Base-by-base conservation (phyloP, 768 basidiomycete genomes). In the Panellus pusillus region DNA sequence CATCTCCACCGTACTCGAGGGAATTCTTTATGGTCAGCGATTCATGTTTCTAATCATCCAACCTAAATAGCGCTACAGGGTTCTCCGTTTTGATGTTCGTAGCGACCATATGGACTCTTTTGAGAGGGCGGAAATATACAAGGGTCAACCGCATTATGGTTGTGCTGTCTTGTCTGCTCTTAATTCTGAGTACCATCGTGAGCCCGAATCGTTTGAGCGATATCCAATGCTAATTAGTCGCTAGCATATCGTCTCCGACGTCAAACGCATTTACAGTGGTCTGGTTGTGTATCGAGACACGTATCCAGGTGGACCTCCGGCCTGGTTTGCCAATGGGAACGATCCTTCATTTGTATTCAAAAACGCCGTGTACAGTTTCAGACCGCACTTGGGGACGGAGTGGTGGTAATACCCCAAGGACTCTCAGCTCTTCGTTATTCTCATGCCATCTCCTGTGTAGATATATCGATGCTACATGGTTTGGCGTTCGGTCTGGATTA, bases 41-140 rank as follows among this genome's bases (percentile, higher is more conserved):
- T 36, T 11, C 35, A 1, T 19, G 24, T 17, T 17, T 43, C 36
- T 3, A n/a, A 18, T 14, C 8, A 15, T 24, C 24, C 24, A 2
- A 24, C 24, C 24, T 24, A 2, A 24, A 24, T 6, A 2, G 24
- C 24, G 24, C 15, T n/a, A 17, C 39, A 73, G 72, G 72, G 0
- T 69, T 72, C 50, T 73, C 70, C 5, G 29, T 71, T 24, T 48
- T 72, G 36, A 72, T 73, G 72, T 73, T 70, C 53, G 61, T 63
- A 7, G 62, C 59, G 3, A 68, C 70, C 1, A 39, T 73, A 11
- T 67, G 65, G 60, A 61, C 53, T 1, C 32, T 72, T n/a, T 31
- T 53, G 6, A 46, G 41, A 20, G 47, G 48, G 17, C 57, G 31
- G 9, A 32, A 48, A 8, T 47, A 47, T 9, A 18, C 31, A 9